Evolutionary conservation across 2,329 filamentous ascomycete species (phyloP), one percentile per base, ranked within the genome.

Genomic region (Curvularia spicifera): DNA sequence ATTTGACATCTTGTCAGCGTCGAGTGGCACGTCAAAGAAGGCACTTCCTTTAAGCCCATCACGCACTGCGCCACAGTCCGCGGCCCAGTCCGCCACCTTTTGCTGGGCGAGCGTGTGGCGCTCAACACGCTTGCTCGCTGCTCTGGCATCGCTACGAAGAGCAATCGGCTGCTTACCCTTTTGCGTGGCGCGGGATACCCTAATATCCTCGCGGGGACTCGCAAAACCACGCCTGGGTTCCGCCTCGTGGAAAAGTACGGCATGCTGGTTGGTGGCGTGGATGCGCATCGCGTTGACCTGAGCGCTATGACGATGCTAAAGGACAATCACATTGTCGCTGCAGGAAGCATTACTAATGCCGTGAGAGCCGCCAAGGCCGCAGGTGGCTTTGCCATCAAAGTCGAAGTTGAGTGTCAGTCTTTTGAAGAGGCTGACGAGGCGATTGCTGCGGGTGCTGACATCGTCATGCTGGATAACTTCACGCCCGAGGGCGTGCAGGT

Each of bases 391-490:
- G 87, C 91, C 40, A 83, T 97, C 58, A 99, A 98, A 83, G 85
- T 99, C 40, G 95, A 99, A 81, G 95, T 99, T 24, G 94, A 99
- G 81, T 95, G 95, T 46, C 91, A 94, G 80, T 90, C 83, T 70
- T 88, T 97, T 78, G 87, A 84, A 43, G 93, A 97, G 79, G 95
- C 95, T 0, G 89, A 97, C 75, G 92, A 96, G 78, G 95, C 95
- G 0, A 93, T 97, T 69, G 86, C 81, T 3, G 94, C 94, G 0
- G 95, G 95, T 0, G 95, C 95, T 0, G 94, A 99, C 76, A 89
- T 99, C 20, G 88, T 99, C 61, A 99, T 99, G 95, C 80, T 99
- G 59, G 95, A 99, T 76, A 99, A 99, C 77, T 99, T 98, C 73
- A 88, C 87, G 0, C 87, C 89, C 0, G 89, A 91, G 1, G 91